Evolutionary conservation across 306 rosid species (phyloP), one percentile per base, ranked within the genome.

Genomic region (Castanopsis chinensis): DNA sequence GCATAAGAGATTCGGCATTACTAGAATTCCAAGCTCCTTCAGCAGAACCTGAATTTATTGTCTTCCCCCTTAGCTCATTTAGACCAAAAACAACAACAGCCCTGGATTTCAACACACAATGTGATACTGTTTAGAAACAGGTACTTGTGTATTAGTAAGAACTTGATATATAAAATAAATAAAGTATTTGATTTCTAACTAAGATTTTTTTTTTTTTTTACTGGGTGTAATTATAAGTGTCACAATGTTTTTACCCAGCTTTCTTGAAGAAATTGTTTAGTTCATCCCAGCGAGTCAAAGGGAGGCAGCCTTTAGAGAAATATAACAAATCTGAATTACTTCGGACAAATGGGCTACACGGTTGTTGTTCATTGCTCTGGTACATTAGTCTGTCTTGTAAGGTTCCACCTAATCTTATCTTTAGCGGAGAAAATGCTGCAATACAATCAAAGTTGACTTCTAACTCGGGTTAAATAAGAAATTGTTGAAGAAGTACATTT

Each of bases 391-490:
- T 88, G 71, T 95, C 99, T 89, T 95, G 96, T 87, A 95, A 88
- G 17, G 84, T 86, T 41, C 99, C 99, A 6, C 99, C 98, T 76
- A 95, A 78, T 85, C 98, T 93, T 41, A 95, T 77, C 83, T 95
- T 93, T 83, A 95, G 80, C 27, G 99, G 97, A 30, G 94, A 88
- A 88, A 95, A 95, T n/a, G 95, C 99, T 95, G 96, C 90, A 87
- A 14, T 83, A 84, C 76, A 72, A 85, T 80, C 57, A 81, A 67
- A 35, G 71, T 27, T 37, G 3, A 19, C 67, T 25, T 73, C 75
- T 59, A 25, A 61, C 75, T 78, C 64, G 69, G 43, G 18, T 15
- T 30, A 10, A 56, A 25, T 70, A 75, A 57, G 30, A 27, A 71
- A 76, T 27, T 27, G 63, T 14, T 61, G 17, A 27, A 27, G 12